phyloP scores from a whole-genome alignment of 192 early-diverging fungal species.

The Rhizoclosmatium globosum region DNA sequence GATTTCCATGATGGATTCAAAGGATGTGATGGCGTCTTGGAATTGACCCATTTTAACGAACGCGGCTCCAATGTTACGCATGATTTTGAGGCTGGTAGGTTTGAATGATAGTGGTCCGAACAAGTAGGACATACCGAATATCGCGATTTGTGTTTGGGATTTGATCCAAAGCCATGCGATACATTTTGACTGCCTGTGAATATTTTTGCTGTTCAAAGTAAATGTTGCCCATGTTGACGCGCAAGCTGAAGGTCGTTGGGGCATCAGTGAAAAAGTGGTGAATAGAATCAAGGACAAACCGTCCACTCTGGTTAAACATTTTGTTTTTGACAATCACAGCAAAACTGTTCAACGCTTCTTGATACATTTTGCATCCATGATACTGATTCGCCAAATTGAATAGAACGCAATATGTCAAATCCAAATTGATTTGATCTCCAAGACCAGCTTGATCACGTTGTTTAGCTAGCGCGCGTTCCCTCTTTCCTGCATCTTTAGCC shows the following conservation, averaged over 20 bases:
- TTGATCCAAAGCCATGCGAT: constrained; percentile 71
- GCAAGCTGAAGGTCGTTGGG: constrained; percentile 32
- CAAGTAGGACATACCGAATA: constrained; percentile 47
- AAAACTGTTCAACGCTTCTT: constrained; percentile 66
- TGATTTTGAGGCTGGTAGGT: constrained; percentile 57
- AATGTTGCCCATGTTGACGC: constrained; percentile 73
- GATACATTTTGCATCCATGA: constrained; percentile 65
- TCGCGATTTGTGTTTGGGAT: constrained; percentile 63
- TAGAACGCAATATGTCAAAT: constrained; percentile 68
- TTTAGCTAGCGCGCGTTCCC: constrained; percentile 59
- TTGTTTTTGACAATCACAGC: constrained; percentile 71
- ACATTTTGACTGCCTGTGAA: constrained; percentile 70
- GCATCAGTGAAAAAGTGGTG: not conserved
- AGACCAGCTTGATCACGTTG: constrained; percentile 62
- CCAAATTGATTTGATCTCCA: constrained; percentile 63
- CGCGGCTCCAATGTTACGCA: constrained; percentile 67
- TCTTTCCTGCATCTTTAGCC: constrained; percentile 67
- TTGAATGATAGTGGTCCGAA: not conserved
- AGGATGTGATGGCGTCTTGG: constrained; percentile 67
- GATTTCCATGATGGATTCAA: constrained; percentile 67
- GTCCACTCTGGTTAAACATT: constrained; percentile 65
- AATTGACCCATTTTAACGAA: constrained; percentile 66
- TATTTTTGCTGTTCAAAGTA: constrained; percentile 69
- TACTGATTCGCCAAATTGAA: constrained; percentile 69
- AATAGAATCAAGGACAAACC: not conserved